A percentile compares a stretch with the other conserved stretches of the same genome.
phyloP scores from a whole-genome alignment of 108 stramenopile genomes.

The Pseudonitzschia pungens region DNA sequence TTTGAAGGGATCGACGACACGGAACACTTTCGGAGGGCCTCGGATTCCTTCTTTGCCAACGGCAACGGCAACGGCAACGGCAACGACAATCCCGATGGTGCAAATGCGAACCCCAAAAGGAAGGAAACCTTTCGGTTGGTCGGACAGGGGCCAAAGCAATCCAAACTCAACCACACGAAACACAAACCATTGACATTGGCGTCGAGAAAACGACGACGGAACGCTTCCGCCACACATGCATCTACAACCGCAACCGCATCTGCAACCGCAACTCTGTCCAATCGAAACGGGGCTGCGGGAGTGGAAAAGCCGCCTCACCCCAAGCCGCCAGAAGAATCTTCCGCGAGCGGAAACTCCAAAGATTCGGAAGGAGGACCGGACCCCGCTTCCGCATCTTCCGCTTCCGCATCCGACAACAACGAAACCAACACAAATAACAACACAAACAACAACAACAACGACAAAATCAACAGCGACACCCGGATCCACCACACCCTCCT shows the following conservation, averaged over 20 bases:
- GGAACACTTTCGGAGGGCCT: slow-evolving; percentile 6
- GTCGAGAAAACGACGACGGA: neutral
- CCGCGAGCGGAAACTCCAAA: neutral
- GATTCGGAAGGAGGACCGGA: neutral
- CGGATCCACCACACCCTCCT: slow-evolving; percentile 57
- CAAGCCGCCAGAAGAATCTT: neutral
- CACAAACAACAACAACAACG: slow-evolving; percentile 7
- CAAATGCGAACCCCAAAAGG: neutral
- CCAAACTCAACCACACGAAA: neutral
- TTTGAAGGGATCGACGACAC: slow-evolving; percentile 1
- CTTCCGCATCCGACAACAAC: neutral
- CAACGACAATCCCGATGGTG: too few species aligned
- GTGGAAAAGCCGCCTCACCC: neutral
- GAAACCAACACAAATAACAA: neutral
- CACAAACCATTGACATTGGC: neutral
- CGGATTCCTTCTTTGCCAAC: slow-evolving; percentile 1
- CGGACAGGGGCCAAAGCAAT: neutral
- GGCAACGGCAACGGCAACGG: too few species aligned
- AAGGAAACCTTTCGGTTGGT: neutral
- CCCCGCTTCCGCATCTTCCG: neutral
- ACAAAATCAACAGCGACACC: neutral
- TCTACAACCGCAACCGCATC: neutral
- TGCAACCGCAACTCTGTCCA: neutral
- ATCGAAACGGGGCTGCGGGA: neutral
- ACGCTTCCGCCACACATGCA: neutral